phyloP scores from a whole-genome alignment of 441 rosid species.

The Erodium texanum region DNA sequence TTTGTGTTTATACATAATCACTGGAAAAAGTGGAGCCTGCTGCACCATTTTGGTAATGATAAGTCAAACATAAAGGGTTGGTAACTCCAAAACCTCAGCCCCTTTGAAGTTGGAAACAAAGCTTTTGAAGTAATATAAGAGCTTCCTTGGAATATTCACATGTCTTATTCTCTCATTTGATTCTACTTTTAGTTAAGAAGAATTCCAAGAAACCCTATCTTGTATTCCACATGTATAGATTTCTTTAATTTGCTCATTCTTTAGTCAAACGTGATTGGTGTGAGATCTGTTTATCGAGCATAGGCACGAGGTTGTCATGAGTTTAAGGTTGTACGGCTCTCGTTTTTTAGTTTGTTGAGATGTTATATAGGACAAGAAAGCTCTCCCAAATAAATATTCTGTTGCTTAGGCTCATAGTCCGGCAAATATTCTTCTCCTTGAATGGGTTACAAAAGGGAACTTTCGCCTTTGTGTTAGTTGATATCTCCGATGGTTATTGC shows the following conservation, averaged over 20 bases:
- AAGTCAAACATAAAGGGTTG: not conserved
- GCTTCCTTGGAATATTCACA: not conserved
- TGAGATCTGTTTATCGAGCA: not conserved
- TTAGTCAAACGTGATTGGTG: not conserved
- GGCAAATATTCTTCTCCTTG: not conserved
- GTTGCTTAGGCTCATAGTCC: not conserved
- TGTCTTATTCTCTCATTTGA: too few relatives aligned
- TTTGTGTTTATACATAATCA: not conserved
- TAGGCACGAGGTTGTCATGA: not conserved
- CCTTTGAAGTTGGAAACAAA: not conserved
- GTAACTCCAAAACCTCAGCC: too few relatives aligned
- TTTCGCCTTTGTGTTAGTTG: not conserved
- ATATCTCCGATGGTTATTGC: not conserved
- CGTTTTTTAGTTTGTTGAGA: not conserved
- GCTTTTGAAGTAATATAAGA: not conserved
- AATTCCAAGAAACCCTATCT: not conserved
- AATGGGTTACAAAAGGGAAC: not conserved
- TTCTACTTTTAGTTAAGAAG: not conserved
- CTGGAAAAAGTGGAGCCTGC: too few relatives aligned
- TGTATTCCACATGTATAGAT: not conserved
- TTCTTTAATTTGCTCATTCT: not conserved
- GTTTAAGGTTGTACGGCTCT: not conserved
- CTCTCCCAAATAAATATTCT: not conserved
- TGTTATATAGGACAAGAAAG: not conserved
- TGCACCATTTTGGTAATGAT: not conserved